Evolutionary conservation across 106 monocot species (phyloP).

Genomic region (Alisma plantagoaquatica): DNA sequence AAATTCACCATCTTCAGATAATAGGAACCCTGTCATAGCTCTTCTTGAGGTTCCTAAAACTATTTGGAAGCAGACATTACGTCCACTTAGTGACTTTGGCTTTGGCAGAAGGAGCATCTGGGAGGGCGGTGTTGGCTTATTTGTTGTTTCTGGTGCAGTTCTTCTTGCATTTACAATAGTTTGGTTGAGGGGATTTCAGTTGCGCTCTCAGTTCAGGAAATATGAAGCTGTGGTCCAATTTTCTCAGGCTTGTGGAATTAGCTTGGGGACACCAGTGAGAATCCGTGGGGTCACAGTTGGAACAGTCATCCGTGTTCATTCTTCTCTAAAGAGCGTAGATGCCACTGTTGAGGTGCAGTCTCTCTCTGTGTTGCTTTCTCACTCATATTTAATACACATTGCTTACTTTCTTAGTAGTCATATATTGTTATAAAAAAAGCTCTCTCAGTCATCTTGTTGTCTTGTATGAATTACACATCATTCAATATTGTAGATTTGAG

Average conservation of each 20-base stretch:
- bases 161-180: conserved; percentile 56
- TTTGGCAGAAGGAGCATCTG: conserved; percentile 66
- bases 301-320: conserved; percentile 55
- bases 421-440: too few relatives aligned
- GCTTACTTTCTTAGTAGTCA: too few relatives aligned
- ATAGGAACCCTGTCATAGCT: conserved; percentile 22
- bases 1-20: conserved; percentile 9
- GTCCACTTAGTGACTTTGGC: conserved; percentile 61
- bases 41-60: conserved; percentile 47
- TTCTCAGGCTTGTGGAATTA: conserved; percentile 69
- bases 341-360: conserved; percentile 57
- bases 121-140: conserved; percentile 87
- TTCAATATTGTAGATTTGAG: too few relatives aligned
- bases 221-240: conserved; percentile 79
- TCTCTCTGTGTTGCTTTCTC: too few relatives aligned
- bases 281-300: conserved; percentile 84
- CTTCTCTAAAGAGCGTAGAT: conserved; percentile 69
- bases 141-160: conserved; percentile 61
- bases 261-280: conserved; percentile 76
- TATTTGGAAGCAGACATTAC: conserved; percentile 42
- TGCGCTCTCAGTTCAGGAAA: conserved; percentile 58
- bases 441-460: too few relatives aligned
- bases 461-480: too few relatives aligned
- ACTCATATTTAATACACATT: too few relatives aligned
- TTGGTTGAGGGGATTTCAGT: conserved; percentile 61